These are phyloP conservation scores for Arabidopsis hybrid DNA, from an alignment of 441 rosid species.

Conservation along the genomic window DNA sequence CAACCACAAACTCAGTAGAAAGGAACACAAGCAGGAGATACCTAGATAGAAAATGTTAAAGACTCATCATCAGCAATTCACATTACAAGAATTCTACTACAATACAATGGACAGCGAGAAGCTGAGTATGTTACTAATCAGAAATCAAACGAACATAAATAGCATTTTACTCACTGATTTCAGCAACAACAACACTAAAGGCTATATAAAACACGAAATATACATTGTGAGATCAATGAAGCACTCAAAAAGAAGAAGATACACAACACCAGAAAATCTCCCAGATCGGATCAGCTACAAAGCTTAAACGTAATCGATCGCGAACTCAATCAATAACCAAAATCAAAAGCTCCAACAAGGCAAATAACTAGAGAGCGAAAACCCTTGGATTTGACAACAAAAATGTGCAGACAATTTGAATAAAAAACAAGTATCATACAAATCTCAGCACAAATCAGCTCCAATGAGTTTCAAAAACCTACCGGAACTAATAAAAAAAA, in stretches of 20 bases:
- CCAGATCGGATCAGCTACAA: conserved; percentile 3
- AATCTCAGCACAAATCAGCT: conserved; percentile 8
- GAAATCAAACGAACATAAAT: too few relatives aligned
- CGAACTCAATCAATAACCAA: neutral
- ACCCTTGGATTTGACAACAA: neutral
- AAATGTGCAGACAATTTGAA: conserved; percentile 4
- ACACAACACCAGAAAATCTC: neutral
- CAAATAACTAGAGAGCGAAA: neutral
- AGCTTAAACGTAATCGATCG: neutral
- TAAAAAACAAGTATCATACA: neutral
- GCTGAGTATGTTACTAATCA: too few relatives aligned
- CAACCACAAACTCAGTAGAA: conserved; percentile 29
- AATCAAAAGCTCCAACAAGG: neutral
- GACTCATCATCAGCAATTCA: conserved; percentile 28
- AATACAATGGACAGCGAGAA: neutral
- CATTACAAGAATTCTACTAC: neutral
- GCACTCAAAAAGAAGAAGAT: neutral
- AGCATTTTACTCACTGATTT: too few relatives aligned
- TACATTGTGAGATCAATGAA: neutral
- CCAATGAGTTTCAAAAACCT: conserved; percentile 12
- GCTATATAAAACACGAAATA: too few relatives aligned
- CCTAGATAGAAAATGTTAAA: conserved; percentile 40
- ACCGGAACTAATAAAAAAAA: conserved; percentile 5
- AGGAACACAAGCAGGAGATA: conserved; percentile 31
- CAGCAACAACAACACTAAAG: too few relatives aligned